Conservation (phyloP, 1,284 basidiomycete species). For the Marasmius tenuissimus region DNA sequence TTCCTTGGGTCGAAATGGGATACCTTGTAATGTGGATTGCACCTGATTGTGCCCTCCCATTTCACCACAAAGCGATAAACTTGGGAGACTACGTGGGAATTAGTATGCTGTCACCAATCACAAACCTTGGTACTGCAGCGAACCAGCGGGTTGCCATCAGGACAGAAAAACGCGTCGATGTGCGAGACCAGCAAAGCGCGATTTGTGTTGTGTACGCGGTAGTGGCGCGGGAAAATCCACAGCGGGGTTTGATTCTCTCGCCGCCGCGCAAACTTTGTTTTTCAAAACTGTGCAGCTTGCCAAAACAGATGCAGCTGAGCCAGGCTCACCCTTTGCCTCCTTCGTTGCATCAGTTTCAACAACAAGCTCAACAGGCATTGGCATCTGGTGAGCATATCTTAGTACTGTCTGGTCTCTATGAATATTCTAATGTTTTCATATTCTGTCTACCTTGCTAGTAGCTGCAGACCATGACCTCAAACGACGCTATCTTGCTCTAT, state of each 20-base stretch:
- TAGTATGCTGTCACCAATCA: too few relatives aligned
- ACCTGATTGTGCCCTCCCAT: too few relatives aligned
- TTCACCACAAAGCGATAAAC: too few relatives aligned
- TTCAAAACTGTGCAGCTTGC: slow-evolving; percentile 56
- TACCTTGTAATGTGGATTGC: too few relatives aligned
- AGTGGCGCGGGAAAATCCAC: not conserved
- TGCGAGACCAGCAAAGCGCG: too few relatives aligned
- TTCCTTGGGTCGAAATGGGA: too few relatives aligned
- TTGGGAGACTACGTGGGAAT: too few relatives aligned
- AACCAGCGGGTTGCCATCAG: too few relatives aligned
- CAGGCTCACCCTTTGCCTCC: slow-evolving; percentile 8
- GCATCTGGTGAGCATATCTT: slow-evolving; percentile 2
- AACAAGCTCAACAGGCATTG: slow-evolving; percentile 10
- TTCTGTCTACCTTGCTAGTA: slow-evolving; percentile 19
- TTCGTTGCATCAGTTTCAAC: not conserved
- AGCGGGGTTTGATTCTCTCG: not conserved
- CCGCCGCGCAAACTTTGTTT: slow-evolving; percentile 8
- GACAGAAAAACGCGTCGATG: too few relatives aligned
- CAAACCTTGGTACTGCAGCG: too few relatives aligned
- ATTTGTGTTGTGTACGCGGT: not conserved
- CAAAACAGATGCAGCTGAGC: slow-evolving; percentile 44
- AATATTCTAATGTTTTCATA: not conserved
- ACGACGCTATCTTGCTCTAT: slow-evolving; percentile 62
- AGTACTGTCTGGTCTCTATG: not conserved
- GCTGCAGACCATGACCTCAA: slow-evolving; percentile 60